Base-by-base conservation (phyloP, 129 eudicot species). In the Erigeron canadensis region DNA sequence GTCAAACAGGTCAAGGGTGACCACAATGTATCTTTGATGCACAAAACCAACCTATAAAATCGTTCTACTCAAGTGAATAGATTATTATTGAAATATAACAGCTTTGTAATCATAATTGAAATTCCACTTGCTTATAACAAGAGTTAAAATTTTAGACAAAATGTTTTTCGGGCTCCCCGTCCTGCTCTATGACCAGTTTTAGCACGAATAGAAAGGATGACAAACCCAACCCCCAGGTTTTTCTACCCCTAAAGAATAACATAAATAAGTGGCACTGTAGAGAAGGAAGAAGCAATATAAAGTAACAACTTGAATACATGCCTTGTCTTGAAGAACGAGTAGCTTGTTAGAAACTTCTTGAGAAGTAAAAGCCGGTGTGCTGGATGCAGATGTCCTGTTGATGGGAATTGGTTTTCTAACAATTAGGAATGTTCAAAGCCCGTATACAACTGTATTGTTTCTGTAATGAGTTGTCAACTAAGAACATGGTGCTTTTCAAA, bases 301-400 rank as follows among this genome's bases (percentile, higher is more conserved):
- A 56, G 7, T 12, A 18, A 46, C 39, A 66, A 55, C 12, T 43
- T 59, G 5, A 0, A 10, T 63, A 45, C 82, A 23, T 86, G 80
- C 99, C 99, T 82, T 75, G 76, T 85, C 91, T 82, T 94, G 87
- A 81, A 94, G 90, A 77, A 87, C 86, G 2, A 86, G 76, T 57
- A 94, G 75, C 81, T 94, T 94, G 39, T 42, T 83, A 39, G 74
- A 78, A 56, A 94, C 84, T 82, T 94, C 99, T 37, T 94, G 91
- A 57, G 97, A 90, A 40, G 96, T 90, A 73, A 85, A 87, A 22
- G 85, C 95, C 9, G 99, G 99, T 17, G 54, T 80, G 67, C 71
- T 76, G 54, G 80, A 77, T 65, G 77, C 82, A 57, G 99, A 75
- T 73, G 67, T 81, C 93, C 99, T 94, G 89, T 77, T 42, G 4